Percentiles rank a stretch among this genome's conserved stretches.
Conservation (phyloP, 2,329 filamentous ascomycete species). For the Colletotrichum orchidophilum region DNA sequence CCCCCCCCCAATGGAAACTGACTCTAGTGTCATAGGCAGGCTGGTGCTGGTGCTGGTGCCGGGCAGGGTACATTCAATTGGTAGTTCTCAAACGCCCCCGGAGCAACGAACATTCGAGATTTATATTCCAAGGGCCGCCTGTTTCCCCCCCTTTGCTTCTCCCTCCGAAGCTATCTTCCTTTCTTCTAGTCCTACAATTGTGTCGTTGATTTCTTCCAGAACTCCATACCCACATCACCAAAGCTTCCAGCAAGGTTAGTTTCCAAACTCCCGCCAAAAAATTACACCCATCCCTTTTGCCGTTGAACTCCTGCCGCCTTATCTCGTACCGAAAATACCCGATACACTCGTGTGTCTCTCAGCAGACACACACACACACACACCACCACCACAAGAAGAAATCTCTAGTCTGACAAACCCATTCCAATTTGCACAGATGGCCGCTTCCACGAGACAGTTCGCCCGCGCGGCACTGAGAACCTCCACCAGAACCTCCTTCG, state of each 20-base stretch:
- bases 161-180: background rate
- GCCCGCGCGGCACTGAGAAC: constrained; percentile 68
- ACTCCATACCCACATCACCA: background rate
- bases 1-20: constrained; percentile 9
- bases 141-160: constrained; percentile 1
- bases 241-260: constrained; percentile 24
- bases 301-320: constrained; percentile 1
- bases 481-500: constrained; percentile 67
- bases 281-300: constrained; percentile 18
- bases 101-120: constrained; percentile 20
- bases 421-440: constrained; percentile 13
- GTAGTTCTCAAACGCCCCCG: constrained; percentile 31
- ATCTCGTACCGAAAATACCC: background rate
- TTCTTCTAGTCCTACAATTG: background rate
- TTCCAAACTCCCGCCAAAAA: background rate
- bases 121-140: constrained; percentile 1
- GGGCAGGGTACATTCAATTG: constrained; percentile 8
- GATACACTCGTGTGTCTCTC: background rate
- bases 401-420: background rate
- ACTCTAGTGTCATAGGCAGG: background rate
- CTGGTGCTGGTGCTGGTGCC: background rate
- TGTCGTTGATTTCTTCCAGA: constrained; percentile 5
- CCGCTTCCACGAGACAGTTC: constrained; percentile 51
- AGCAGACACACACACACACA: background rate
- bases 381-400: background rate